phyloP scores from a whole-genome alignment of 306 rosid species.

The Vigna angularis region DNA sequence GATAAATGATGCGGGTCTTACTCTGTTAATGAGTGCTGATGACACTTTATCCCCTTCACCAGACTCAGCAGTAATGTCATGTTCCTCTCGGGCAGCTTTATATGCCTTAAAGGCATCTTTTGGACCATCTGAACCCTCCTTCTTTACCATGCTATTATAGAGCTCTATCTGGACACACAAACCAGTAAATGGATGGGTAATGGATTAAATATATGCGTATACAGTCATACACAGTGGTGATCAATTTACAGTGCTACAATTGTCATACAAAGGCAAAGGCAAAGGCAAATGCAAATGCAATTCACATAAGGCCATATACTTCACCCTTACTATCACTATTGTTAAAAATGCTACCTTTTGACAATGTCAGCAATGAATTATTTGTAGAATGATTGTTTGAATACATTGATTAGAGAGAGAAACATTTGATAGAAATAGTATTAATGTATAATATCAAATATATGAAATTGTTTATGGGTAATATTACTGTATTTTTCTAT shows the following conservation, averaged over 20 bases:
- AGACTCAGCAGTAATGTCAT: constrained; percentile 54
- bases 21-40: constrained; percentile 85
- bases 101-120: constrained; percentile 81
- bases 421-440: background rate
- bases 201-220: background rate
- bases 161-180: constrained; percentile 77
- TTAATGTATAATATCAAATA: background rate
- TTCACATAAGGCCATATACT: background rate
- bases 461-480: background rate
- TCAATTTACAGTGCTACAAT: constrained; percentile 1
- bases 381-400: background rate
- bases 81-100: constrained; percentile 86
- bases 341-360: background rate
- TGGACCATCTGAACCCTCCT: constrained; percentile 74
- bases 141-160: constrained; percentile 84
- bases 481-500: background rate
- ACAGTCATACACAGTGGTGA: background rate
- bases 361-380: background rate
- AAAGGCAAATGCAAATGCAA: constrained; percentile 1
- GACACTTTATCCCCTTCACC: constrained; percentile 71
- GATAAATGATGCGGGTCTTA: constrained; percentile 43
- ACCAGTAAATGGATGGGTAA: constrained; percentile 30
- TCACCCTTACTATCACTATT: background rate
- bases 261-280: background rate
- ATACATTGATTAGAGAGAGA: background rate